Conservation (phyloP, 768 basidiomycete genomes). For the Lactifluus rugatus region DNA sequence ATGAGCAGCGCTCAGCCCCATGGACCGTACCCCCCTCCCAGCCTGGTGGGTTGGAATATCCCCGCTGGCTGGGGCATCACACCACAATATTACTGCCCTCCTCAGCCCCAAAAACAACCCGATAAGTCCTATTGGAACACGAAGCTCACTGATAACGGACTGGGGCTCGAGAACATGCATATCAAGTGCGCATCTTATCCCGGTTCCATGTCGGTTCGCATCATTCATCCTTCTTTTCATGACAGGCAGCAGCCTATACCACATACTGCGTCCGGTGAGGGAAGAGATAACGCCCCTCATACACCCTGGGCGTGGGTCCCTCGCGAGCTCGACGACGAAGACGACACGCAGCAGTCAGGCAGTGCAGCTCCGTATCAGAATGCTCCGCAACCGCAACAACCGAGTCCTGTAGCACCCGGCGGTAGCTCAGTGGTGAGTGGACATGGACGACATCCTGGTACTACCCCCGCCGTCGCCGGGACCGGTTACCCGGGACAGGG, state of each 20-base stretch:
- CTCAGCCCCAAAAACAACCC: slow-evolving; percentile 51
- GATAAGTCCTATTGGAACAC: slow-evolving; percentile 59
- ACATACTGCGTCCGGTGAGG: slow-evolving; percentile 13
- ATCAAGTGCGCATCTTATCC: slow-evolving; percentile 39
- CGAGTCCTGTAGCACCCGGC: neutral
- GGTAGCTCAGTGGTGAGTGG: neutral
- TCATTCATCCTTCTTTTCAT: neutral
- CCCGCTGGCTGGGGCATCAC: slow-evolving; percentile 17
- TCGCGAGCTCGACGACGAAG: slow-evolving; percentile 35
- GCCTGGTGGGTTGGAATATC: slow-evolving; percentile 14
- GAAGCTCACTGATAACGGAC: slow-evolving; percentile 48
- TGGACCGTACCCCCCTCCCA: slow-evolving; percentile 11
- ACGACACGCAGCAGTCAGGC: slow-evolving; percentile 12
- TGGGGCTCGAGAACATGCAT: slow-evolving; percentile 58
- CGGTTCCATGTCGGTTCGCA: neutral
- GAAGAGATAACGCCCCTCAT: slow-evolving; percentile 32
- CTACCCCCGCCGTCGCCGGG: neutral
- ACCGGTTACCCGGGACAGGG: slow-evolving; percentile 13
- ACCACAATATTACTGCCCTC: slow-evolving; percentile 39
- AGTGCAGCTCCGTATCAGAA: slow-evolving; percentile 9
- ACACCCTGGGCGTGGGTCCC: slow-evolving; percentile 72
- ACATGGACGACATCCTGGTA: neutral
- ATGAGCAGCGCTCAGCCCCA: neutral
- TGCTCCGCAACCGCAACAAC: slow-evolving; percentile 18
- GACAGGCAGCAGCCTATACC: slow-evolving; percentile 1